phyloP scores from a whole-genome alignment of 1,284 basidiomycete genomes.

The Binderoboletus segoi region DNA sequence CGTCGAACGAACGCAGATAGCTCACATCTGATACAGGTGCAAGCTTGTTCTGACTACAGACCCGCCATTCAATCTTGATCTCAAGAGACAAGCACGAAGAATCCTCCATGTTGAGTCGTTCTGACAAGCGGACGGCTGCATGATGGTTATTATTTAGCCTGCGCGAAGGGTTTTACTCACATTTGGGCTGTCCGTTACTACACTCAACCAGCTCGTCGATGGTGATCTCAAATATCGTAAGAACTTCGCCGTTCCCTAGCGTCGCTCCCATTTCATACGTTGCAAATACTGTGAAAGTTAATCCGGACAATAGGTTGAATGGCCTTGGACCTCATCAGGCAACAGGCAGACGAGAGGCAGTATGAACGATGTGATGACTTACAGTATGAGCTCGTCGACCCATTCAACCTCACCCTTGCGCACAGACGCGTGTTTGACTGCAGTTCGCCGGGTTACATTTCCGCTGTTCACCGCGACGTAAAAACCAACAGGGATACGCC shows the following conservation, averaged over 20 bases:
- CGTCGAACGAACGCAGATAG: not conserved
- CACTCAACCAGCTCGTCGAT: not conserved
- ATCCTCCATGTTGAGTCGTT: not conserved
- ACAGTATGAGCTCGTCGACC: not conserved
- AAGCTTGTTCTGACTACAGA: not conserved
- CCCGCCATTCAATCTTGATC: not conserved
- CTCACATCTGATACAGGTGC: not conserved
- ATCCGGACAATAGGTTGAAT: not conserved
- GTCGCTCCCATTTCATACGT: not conserved
- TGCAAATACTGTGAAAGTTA: not conserved
- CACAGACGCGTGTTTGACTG: not conserved
- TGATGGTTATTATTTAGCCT: not conserved
- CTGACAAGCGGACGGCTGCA: not conserved
- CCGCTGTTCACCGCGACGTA: not conserved
- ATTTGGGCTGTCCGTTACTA: not conserved
- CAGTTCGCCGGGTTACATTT: not conserved
- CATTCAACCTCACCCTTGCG: not conserved
- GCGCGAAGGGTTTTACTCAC: not conserved
- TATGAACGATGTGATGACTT: not conserved
- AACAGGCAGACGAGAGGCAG: not conserved
- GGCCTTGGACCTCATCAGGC: not conserved
- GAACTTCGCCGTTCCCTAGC: not conserved
- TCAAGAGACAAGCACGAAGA: not conserved
- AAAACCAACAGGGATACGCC: not conserved
- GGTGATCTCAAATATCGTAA: not conserved